Percentiles rank a stretch among this genome's conserved stretches.
Evolutionary conservation across 495 filamentous ascomycete genomes (phyloP).

Genomic region (Aspergillus wentii): DNA sequence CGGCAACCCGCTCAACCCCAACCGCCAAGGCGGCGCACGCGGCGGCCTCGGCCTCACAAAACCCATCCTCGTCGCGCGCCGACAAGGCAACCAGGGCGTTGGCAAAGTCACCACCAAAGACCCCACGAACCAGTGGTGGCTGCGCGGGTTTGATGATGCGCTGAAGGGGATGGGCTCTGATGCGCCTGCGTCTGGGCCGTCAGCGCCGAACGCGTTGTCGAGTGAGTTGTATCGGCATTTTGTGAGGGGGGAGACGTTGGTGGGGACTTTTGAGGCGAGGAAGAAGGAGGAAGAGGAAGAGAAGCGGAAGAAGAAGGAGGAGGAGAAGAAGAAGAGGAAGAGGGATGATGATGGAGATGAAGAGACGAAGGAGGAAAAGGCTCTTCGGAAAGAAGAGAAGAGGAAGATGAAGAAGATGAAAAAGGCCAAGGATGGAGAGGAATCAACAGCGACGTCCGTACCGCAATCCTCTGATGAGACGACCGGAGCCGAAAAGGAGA

Average conservation of each 20-base stretch:
- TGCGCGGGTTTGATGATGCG: constrained; percentile 73
- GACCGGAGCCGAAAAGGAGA: constrained; percentile 26
- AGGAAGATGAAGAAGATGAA: constrained; percentile 35
- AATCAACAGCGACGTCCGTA: too few relatives aligned
- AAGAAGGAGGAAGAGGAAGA: constrained; percentile 1
- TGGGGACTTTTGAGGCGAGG: constrained; percentile 55
- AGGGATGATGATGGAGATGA: constrained; percentile 8
- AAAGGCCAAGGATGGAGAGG: constrained; percentile 14
- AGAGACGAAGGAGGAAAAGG: constrained; percentile 15
- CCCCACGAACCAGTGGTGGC: constrained; percentile 71
- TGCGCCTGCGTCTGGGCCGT: constrained; percentile 7
- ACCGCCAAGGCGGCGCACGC: constrained; percentile 51
- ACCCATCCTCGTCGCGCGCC: constrained; percentile 64
- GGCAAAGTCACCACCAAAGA: constrained; percentile 63
- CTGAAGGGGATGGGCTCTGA: constrained; percentile 61
- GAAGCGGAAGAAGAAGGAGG: constrained; percentile 9
- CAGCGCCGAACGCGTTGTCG: constrained; percentile 32
- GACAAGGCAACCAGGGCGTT: constrained; percentile 64
- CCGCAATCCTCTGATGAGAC: constrained; percentile 14
- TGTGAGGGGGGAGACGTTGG: constrained; percentile 66
- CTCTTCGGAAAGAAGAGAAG: constrained; percentile 27
- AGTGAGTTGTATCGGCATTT: constrained; percentile 77
- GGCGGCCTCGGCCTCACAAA: constrained; percentile 60
- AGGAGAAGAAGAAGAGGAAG: constrained; percentile 5
- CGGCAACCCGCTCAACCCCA: constrained; percentile 68